Conservation (phyloP, 768 basidiomycete genomes). For the Butyriboletus loyo region DNA sequence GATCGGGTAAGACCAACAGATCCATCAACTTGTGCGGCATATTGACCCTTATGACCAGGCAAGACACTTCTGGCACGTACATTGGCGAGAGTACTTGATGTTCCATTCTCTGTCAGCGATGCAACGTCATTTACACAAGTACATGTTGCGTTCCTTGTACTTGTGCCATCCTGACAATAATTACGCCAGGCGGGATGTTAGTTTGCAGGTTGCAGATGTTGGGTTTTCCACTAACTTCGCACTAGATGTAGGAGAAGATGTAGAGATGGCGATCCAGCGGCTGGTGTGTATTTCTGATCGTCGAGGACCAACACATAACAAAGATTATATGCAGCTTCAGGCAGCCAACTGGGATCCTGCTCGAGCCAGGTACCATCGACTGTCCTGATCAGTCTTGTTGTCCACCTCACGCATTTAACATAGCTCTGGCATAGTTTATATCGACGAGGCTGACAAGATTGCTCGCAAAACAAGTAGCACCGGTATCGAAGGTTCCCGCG, state of each 20-base stretch:
- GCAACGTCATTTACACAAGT: conserved; percentile 94
- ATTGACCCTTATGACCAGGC: conserved; percentile 40
- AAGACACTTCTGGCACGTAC: conserved; percentile 92
- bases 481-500: conserved; percentile 70
- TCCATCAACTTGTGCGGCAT: neutral
- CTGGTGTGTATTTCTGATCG: conserved; percentile 45
- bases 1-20: conserved; percentile 58
- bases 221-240: conserved; percentile 3
- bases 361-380: conserved; percentile 65
- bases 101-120: conserved; percentile 92
- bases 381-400: neutral
- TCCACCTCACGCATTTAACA: conserved; percentile 5
- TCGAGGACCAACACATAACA: neutral
- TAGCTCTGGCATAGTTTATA: conserved; percentile 92
- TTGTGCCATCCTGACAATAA: conserved; percentile 6
- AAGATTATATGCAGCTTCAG: conserved; percentile 58
- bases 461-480: conserved; percentile 54
- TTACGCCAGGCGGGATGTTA: conserved; percentile 63
- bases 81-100: conserved; percentile 85
- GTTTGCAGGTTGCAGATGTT: conserved; percentile 26
- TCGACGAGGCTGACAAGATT: conserved; percentile 96
- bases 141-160: conserved; percentile 14
- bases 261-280: conserved; percentile 86
- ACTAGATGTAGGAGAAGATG: conserved; percentile 93
- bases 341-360: conserved; percentile 86